These are phyloP conservation scores for Agaricales sp. DNA, from an alignment of 1,284 basidiomycete species.

Conservation along the genomic window DNA sequence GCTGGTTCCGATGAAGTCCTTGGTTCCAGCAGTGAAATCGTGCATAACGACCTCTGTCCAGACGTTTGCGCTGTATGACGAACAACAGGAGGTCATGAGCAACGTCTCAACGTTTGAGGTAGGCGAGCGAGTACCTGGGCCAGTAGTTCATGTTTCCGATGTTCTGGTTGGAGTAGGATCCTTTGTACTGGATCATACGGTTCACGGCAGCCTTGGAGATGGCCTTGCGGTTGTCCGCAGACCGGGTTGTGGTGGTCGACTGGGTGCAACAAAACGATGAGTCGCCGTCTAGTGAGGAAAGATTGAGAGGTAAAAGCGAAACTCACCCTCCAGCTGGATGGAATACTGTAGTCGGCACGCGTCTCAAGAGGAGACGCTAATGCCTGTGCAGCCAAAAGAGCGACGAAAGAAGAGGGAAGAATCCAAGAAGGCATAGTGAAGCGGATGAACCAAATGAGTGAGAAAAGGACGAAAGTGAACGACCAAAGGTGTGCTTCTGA, in stretches of 20 bases:
- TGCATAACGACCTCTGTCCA: neutral
- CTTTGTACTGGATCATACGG: neutral
- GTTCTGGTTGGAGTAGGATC: neutral
- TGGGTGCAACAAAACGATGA: neutral
- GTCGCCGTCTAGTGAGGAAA: too few relatives aligned
- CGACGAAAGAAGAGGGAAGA: neutral
- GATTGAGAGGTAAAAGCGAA: neutral
- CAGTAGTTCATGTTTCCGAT: neutral
- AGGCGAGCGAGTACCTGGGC: neutral
- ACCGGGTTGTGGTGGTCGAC: neutral
- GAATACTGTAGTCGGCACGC: neutral
- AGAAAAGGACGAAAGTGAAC: too few relatives aligned
- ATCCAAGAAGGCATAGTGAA: neutral
- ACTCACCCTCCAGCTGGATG: neutral
- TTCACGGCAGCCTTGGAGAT: neutral
- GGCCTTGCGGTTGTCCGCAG: neutral
- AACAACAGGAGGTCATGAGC: neutral
- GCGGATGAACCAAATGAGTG: too few relatives aligned
- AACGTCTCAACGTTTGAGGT: too few relatives aligned
- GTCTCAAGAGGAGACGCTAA: neutral
- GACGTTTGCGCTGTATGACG: neutral
- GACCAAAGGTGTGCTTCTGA: too few relatives aligned
- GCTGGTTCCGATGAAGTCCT: neutral
- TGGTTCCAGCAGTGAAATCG: neutral
- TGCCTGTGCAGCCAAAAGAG: neutral